Conservation (phyloP, 192 early-diverging fungal genomes). For the Coemansia furcata region DNA sequence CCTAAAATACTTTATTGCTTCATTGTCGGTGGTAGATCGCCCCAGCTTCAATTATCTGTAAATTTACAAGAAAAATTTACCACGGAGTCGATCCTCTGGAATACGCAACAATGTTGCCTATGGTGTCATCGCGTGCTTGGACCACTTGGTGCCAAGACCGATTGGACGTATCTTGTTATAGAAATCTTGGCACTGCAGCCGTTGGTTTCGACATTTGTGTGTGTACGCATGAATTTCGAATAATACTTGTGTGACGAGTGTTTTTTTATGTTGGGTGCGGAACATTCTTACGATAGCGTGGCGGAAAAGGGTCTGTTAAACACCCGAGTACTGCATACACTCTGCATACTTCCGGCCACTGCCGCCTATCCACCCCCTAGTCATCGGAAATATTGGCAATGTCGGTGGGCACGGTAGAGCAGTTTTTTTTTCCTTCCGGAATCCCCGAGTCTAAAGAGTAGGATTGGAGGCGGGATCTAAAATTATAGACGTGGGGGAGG, state of each 20-base stretch:
- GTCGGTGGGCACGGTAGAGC: not conserved
- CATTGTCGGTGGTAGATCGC: not conserved
- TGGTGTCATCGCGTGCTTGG: not conserved
- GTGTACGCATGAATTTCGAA: not conserved
- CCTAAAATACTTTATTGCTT: not conserved
- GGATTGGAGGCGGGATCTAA: not conserved
- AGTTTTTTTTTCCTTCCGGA: not conserved
- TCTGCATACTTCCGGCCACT: not conserved
- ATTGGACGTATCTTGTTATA: not conserved
- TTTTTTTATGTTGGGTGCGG: too few relatives aligned
- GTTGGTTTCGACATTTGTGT: not conserved
- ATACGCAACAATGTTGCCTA: not conserved
- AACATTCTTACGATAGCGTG: not conserved
- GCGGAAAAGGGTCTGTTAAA: not conserved
- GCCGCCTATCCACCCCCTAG: not conserved
- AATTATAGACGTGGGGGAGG: not conserved
- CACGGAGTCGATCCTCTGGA: not conserved
- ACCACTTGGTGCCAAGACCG: not conserved
- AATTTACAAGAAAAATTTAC: not conserved
- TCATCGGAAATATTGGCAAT: not conserved
- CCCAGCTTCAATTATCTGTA: not conserved
- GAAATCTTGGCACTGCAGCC: not conserved
- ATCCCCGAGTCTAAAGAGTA: not conserved
- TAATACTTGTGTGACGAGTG: not conserved
- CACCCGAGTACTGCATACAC: not conserved